Evolutionary conservation across 257 asterid species (phyloP).

Genomic region (Penstemon eatonii): DNA sequence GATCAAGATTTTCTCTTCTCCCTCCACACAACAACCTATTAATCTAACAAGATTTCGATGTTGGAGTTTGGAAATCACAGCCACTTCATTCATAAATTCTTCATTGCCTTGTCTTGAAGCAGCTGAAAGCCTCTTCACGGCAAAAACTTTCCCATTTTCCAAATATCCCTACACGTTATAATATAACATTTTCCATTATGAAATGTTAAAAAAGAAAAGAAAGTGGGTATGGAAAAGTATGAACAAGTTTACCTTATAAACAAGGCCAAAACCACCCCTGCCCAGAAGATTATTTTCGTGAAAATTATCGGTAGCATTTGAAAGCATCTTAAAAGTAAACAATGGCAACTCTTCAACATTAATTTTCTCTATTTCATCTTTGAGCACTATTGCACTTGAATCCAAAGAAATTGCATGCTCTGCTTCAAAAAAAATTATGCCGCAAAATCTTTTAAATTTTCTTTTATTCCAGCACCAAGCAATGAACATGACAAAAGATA

Average conservation of each 20-base stretch:
- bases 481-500: constrained; percentile 29
- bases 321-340: constrained; percentile 37
- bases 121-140: constrained; percentile 45
- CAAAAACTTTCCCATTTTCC: constrained; percentile 34
- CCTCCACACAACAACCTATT: constrained; percentile 43
- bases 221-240: neutral
- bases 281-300: constrained; percentile 44
- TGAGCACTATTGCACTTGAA: too few species aligned
- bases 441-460: constrained; percentile 32
- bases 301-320: constrained; percentile 50
- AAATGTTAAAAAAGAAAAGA: neutral
- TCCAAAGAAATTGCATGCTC: too few species aligned
- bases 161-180: too few species aligned
- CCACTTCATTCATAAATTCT: constrained; percentile 47
- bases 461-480: constrained; percentile 43
- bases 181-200: too few species aligned
- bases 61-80: constrained; percentile 47
- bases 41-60: constrained; percentile 43
- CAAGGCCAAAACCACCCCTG: constrained; percentile 71
- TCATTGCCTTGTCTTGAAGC: constrained; percentile 40
- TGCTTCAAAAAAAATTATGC: too few species aligned
- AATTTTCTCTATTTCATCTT: neutral
- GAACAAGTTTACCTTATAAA: constrained; percentile 48
- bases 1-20: constrained; percentile 38
- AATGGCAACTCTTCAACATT: constrained; percentile 46